phyloP scores from a whole-genome alignment of 139 green algal genomes.

The Nannochloris sp. region DNA sequence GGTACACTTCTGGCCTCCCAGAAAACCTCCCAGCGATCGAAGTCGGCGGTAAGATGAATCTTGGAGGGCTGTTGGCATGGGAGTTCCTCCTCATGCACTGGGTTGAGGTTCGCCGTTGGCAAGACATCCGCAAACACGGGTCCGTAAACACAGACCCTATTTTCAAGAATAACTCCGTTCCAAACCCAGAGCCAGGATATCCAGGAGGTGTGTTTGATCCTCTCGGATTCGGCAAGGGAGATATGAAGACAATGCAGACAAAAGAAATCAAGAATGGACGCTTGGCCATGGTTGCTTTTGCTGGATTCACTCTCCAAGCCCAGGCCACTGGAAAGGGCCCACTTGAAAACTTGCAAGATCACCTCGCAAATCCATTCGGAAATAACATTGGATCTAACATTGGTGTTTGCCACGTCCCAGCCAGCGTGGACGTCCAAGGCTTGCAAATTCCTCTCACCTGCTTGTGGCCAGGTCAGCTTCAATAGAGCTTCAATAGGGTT shows the following conservation, averaged over 20 bases:
- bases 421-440: slow-evolving; percentile 56
- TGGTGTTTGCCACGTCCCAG: slow-evolving; percentile 49
- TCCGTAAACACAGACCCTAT: slow-evolving; percentile 52
- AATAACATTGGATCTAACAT: slow-evolving; percentile 68
- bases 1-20: slow-evolving; percentile 28
- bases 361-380: slow-evolving; percentile 68
- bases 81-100: slow-evolving; percentile 59
- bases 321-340: slow-evolving; percentile 43
- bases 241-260: slow-evolving; percentile 34
- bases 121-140: slow-evolving; percentile 42
- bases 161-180: slow-evolving; percentile 43
- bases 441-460: slow-evolving; percentile 61
- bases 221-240: slow-evolving; percentile 30
- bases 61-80: slow-evolving; percentile 33
- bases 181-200: slow-evolving; percentile 46
- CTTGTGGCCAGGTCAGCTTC: slow-evolving; percentile 54
- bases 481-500: neutral
- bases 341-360: slow-evolving; percentile 40
- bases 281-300: slow-evolving; percentile 41
- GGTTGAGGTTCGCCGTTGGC: slow-evolving; percentile 47
- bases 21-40: slow-evolving; percentile 12
- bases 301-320: slow-evolving; percentile 35
- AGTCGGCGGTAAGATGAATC: slow-evolving; percentile 17
- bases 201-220: slow-evolving; percentile 61
- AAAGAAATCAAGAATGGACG: slow-evolving; percentile 55